Conservation (phyloP, 129 eudicot species). For the Flaveria sonorensis region DNA sequence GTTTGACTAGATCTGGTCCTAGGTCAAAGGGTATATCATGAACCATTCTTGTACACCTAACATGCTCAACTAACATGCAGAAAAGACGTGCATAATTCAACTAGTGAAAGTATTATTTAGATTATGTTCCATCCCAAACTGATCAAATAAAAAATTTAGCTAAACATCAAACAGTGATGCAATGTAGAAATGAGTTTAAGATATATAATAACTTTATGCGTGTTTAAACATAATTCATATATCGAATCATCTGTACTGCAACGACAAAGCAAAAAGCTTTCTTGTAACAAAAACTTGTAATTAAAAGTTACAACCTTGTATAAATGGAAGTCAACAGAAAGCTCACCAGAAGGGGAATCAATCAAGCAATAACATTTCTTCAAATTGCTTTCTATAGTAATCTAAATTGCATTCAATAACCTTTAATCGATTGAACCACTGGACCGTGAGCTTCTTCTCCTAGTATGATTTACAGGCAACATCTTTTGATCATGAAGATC, state of each 20-base stretch:
- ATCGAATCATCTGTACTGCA: slow-evolving; percentile 13
- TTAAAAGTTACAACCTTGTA: slow-evolving; percentile 17
- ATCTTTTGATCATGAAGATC: slow-evolving; percentile 38
- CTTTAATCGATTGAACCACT: slow-evolving; percentile 30
- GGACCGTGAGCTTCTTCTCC: slow-evolving; percentile 41
- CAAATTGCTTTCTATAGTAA: slow-evolving; percentile 13
- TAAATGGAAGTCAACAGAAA: slow-evolving; percentile 5
- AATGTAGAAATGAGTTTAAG: not conserved
- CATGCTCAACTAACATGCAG: not conserved
- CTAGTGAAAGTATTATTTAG: not conserved
- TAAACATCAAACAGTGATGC: not conserved
- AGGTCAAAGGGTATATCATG: slow-evolving; percentile 5
- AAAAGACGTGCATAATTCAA: not conserved
- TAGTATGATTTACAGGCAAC: slow-evolving; percentile 47
- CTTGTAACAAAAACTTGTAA: slow-evolving; percentile 13
- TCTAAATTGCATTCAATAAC: slow-evolving; percentile 3
- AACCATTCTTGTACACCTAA: not conserved
- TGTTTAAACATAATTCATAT: slow-evolving; percentile 2
- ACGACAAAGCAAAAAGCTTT: not conserved
- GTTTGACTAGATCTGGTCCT: not conserved
- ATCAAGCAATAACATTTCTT: slow-evolving; percentile 4
- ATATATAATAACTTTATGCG: slow-evolving; percentile 7
- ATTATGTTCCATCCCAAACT: not conserved
- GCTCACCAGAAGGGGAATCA: slow-evolving; percentile 25
- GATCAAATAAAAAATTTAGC: not conserved